Percentiles rank a stretch among this genome's conserved stretches.
phyloP scores from a whole-genome alignment of 2,329 filamentous ascomycete species.

The Venturia carpophila region DNA sequence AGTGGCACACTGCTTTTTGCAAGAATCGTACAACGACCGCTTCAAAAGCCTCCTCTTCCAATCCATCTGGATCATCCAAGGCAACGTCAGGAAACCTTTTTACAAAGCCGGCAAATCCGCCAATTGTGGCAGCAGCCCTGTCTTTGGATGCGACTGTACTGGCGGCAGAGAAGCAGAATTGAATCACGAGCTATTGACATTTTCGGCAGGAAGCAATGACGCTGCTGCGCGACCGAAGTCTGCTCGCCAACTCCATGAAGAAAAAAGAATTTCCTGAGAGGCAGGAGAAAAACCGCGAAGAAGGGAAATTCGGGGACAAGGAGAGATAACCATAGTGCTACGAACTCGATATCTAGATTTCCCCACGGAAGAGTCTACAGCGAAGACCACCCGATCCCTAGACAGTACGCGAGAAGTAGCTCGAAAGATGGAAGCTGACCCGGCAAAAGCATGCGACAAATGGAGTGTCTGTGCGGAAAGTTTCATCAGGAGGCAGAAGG shows the following conservation, averaged over 20 bases:
- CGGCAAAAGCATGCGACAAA: conserved; percentile 18
- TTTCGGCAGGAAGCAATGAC: conserved; percentile 6
- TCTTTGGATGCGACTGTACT: conserved; percentile 2
- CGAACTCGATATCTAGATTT: background rate
- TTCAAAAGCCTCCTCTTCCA: background rate
- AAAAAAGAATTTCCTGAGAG: background rate
- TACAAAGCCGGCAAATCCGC: background rate
- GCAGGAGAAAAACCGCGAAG: background rate
- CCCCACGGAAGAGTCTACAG: background rate
- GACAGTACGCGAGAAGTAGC: conserved; percentile 13
- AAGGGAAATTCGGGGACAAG: background rate
- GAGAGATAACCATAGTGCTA: conserved; percentile 10
- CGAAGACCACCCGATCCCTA: background rate
- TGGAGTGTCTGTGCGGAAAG: conserved; percentile 25
- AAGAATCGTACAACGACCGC: conserved; percentile 20
- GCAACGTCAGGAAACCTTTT: background rate
- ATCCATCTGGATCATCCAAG: background rate
- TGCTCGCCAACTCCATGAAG: background rate
- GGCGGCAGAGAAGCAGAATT: conserved; percentile 7
- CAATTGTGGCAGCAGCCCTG: background rate
- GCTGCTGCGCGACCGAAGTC: background rate
- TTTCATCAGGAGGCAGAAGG: conserved; percentile 30
- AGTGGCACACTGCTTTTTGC: conserved; percentile 14
- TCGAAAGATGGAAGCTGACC: conserved; percentile 11
- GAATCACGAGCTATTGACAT: background rate